Evolutionary conservation across 2,329 filamentous ascomycete genomes (phyloP).

Genomic region (Xylogone sp.): DNA sequence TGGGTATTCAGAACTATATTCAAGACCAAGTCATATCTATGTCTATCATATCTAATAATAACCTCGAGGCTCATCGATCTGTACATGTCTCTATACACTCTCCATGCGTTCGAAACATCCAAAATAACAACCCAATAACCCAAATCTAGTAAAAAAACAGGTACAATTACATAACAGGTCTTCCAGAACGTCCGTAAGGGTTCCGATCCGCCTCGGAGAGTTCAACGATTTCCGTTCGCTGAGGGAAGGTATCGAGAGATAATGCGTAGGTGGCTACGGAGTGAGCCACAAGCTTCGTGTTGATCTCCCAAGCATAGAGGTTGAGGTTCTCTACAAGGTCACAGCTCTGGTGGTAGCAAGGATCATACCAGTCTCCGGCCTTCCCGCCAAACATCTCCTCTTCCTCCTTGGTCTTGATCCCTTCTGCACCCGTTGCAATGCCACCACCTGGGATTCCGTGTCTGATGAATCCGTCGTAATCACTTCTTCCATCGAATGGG

Average conservation of each 20-base stretch:
- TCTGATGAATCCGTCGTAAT: constrained; percentile 74
- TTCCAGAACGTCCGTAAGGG: constrained; percentile 46
- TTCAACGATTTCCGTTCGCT: constrained; percentile 36
- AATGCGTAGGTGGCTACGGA: constrained; percentile 66
- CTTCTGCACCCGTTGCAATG: constrained; percentile 73
- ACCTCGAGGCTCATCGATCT: too few relatives aligned
- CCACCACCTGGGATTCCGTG: constrained; percentile 70
- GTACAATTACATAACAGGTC: constrained; percentile 40
- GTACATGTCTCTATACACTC: too few relatives aligned
- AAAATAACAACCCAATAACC: too few relatives aligned
- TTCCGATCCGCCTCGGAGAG: constrained; percentile 27
- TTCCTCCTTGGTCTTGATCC: constrained; percentile 66
- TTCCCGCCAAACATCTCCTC: constrained; percentile 62
- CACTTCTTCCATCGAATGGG: constrained; percentile 72
- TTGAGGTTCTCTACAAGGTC: constrained; percentile 56
- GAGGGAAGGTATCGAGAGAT: constrained; percentile 63
- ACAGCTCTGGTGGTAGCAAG: constrained; percentile 57
- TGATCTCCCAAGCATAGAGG: constrained; percentile 54
- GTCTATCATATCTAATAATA: too few relatives aligned
- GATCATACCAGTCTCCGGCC: constrained; percentile 55
- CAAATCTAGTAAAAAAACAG: background rate
- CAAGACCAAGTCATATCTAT: too few relatives aligned
- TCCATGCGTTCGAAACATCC: too few relatives aligned
- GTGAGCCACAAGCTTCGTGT: constrained; percentile 66
- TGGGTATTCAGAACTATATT: too few relatives aligned